Conservation (phyloP, 768 basidiomycete species). For the Trametes cinnabarina region DNA sequence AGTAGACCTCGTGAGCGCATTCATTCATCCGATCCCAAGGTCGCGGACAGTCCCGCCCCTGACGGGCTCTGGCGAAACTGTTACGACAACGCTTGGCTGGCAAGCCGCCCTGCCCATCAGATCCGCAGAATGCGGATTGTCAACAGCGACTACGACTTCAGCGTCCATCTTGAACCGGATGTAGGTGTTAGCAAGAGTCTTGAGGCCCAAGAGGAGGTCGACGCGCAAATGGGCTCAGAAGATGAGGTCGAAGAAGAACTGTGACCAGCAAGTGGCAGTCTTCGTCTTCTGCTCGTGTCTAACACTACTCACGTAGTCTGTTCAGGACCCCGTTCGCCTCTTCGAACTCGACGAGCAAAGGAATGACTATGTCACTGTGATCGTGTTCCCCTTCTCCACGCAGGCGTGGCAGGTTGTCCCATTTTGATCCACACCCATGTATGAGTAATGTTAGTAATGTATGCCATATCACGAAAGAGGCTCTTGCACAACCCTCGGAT, state of each 20-base stretch:
- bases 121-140: background rate
- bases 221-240: background rate
- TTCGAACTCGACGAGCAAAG: too few relatives aligned
- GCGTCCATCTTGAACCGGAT: background rate
- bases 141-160: constrained; percentile 4
- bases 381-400: too few relatives aligned
- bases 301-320: too few relatives aligned
- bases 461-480: too few relatives aligned
- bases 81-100: background rate
- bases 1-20: background rate
- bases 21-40: background rate
- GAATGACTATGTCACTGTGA: too few relatives aligned
- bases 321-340: too few relatives aligned
- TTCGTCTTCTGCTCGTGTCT: too few relatives aligned
- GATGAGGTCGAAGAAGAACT: background rate
- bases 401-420: too few relatives aligned
- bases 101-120: background rate
- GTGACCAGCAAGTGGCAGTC: background rate
- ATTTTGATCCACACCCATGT: too few relatives aligned
- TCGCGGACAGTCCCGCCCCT: background rate
- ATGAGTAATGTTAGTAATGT: too few relatives aligned
- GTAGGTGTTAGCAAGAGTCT: background rate
- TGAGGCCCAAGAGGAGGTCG: background rate
- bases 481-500: too few relatives aligned
- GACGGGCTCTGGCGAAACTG: constrained; percentile 8